phyloP scores from a whole-genome alignment of 2,329 filamentous ascomycete species.

The Fusarium sp. region DNA sequence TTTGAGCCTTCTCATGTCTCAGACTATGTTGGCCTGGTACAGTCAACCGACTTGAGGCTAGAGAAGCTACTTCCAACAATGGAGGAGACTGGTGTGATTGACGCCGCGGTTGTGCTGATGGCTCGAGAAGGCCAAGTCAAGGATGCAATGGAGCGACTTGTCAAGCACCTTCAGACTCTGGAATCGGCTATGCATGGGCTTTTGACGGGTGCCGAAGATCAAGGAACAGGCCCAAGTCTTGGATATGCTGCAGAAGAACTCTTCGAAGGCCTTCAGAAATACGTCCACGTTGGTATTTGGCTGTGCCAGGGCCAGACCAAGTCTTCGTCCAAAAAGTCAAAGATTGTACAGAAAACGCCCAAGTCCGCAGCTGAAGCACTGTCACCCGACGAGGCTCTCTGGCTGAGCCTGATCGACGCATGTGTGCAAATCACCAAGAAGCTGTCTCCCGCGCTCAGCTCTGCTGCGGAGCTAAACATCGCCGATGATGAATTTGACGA shows the following conservation, averaged over 20 bases:
- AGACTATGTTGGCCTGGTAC: conserved; percentile 83
- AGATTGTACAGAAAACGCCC: conserved; percentile 67
- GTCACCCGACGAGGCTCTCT: conserved; percentile 69
- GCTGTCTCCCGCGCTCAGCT: conserved; percentile 69
- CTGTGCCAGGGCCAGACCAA: conserved; percentile 90
- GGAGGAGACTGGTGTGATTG: conserved; percentile 90
- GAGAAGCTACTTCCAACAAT: conserved; percentile 87
- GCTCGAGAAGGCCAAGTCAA: conserved; percentile 87
- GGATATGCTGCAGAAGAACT: conserved; percentile 80
- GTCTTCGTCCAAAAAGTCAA: conserved; percentile 61
- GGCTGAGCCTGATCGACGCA: conserved; percentile 73
- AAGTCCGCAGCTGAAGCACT: conserved; percentile 60
- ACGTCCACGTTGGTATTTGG: conserved; percentile 94
- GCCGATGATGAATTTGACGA: conserved; percentile 62
- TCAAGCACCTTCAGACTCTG: conserved; percentile 84
- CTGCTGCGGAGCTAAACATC: conserved; percentile 48
- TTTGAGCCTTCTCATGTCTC: conserved; percentile 88
- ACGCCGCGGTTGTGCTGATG: conserved; percentile 93
- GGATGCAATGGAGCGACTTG: conserved; percentile 86
- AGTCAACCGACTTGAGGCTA: conserved; percentile 83
- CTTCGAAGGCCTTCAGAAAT: conserved; percentile 86
- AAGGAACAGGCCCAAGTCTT: conserved; percentile 64
- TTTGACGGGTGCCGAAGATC: conserved; percentile 72
- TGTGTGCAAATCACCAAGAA: conserved; percentile 75
- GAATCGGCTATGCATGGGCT: conserved; percentile 84